Evolutionary conservation across 1,284 basidiomycete genomes (phyloP), one percentile per base, ranked within the genome.

Genomic region (Takashimella koratensis): DNA sequence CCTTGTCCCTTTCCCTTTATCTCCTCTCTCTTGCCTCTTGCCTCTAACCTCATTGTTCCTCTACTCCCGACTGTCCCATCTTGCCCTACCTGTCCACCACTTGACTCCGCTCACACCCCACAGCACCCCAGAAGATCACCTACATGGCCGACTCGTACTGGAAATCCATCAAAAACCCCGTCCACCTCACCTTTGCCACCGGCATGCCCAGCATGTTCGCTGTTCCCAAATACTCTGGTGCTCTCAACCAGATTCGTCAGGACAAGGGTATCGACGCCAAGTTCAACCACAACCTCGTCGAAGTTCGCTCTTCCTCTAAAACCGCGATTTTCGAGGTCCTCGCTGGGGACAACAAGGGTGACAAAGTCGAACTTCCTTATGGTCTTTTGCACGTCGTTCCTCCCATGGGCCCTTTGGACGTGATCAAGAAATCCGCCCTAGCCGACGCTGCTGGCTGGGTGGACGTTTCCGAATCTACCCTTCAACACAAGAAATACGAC

Each of bases 121-220:
- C 16, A 36, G 90, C 89, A 13, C 90, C 90, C 19, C 89, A 92
- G 70, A 94, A 94, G 77, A 88, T 94, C 61, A 89, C 91, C 84
- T 95, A 91, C 88, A 92, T 93, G 88, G 87, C 90, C 46, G 66
- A 75, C 54, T 71, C 74, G 58, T 74, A 71, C 60, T 79, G 78
- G 73, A 75, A 77, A 52, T 65, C 65, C 45, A 58, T 67, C 19
- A 65, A 67, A 51, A 80, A 83, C 23, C 51, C 54, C 51, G 80
- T 88, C 65, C 81, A 85, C 54, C 77, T 91, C 57, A 83, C 89
- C 57, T 98, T 97, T 74, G 87, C 88, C 67, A 93, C 88, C n/a
- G 95, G 93, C 54, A 87, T 87, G 70, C 89, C 90, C 19, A 82
- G 86, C 48, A 98, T 98, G 91, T 98, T 98, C 77, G 84, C 78